Conservation (phyloP, 257 asterid species). For the Solanum raphanifolium region DNA sequence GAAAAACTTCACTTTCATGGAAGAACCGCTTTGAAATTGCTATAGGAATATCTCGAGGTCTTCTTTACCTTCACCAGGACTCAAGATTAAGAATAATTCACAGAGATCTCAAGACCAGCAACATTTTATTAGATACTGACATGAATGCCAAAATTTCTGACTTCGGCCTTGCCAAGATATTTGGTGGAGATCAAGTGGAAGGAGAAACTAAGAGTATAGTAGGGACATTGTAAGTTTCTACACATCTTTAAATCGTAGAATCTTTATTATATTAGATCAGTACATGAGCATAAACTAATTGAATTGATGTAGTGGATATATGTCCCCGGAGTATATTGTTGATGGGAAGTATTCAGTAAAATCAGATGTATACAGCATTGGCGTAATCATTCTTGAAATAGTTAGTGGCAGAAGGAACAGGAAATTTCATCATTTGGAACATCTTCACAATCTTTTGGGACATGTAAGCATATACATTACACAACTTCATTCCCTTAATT, state of each 20-base stretch:
- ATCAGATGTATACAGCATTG: neutral
- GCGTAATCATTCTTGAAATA: neutral
- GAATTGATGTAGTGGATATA: constrained; percentile 1
- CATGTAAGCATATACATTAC: constrained; percentile 4
- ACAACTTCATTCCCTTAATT: neutral
- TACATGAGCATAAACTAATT: neutral
- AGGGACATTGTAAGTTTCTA: constrained; percentile 2
- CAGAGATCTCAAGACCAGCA: constrained; percentile 11
- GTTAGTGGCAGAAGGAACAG: constrained; percentile 9
- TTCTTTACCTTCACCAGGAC: constrained; percentile 15
- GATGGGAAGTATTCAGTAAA: constrained; percentile 3
- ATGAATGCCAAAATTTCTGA: constrained; percentile 14
- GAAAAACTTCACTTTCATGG: neutral
- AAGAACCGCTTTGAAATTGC: constrained; percentile 3
- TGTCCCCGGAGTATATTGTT: neutral
- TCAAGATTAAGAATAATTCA: constrained; percentile 13
- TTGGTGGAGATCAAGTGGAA: constrained; percentile 4
- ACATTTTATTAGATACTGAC: constrained; percentile 5
- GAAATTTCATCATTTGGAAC: constrained; percentile 3
- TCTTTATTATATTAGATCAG: neutral
- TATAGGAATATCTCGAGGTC: constrained; percentile 8
- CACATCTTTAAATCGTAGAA: neutral
- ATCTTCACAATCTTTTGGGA: constrained; percentile 14
- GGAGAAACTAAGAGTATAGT: neutral
- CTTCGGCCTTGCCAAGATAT: constrained; percentile 6